Conservation (phyloP, 2,329 filamentous ascomycete species). For the Alternaria gaisen region DNA sequence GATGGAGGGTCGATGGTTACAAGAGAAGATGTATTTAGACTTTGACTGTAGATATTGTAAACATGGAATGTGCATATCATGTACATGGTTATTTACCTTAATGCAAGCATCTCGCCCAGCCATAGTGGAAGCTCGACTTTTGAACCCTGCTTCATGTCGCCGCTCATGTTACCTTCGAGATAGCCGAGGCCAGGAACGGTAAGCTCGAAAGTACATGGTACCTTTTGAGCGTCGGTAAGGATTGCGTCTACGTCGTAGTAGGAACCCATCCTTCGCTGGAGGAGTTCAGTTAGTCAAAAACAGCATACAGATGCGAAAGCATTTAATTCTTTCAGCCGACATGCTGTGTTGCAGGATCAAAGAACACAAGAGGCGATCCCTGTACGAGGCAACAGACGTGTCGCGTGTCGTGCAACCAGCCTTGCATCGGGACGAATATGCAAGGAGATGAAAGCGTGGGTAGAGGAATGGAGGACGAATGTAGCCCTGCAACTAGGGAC, state of each 20-base stretch:
- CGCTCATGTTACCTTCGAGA: slow-evolving; percentile 81
- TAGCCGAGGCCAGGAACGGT: slow-evolving; percentile 88
- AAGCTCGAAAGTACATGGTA: slow-evolving; percentile 93
- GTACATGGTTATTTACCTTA: slow-evolving; percentile 58
- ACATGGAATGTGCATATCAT: slow-evolving; percentile 7
- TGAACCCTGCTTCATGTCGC: slow-evolving; percentile 79
- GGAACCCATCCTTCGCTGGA: slow-evolving; percentile 57
- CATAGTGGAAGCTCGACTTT: slow-evolving; percentile 87
- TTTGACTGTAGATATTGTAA: slow-evolving; percentile 33
- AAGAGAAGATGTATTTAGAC: slow-evolving; percentile 48
- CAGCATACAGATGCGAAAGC: neutral
- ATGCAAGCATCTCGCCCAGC: slow-evolving; percentile 92
- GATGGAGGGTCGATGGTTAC: slow-evolving; percentile 82
- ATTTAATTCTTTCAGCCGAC: neutral
- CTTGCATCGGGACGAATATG: slow-evolving; percentile 26
- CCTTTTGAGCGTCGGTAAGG: slow-evolving; percentile 90
- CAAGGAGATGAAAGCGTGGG: slow-evolving; percentile 23
- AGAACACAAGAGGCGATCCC: slow-evolving; percentile 2
- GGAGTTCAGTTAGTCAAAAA: neutral
- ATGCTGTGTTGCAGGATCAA: slow-evolving; percentile 4
- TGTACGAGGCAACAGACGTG: slow-evolving; percentile 26
- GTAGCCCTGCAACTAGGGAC: neutral
- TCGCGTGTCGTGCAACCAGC: slow-evolving; percentile 38
- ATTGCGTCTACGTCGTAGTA: slow-evolving; percentile 89
- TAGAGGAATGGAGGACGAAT: neutral